These are phyloP conservation scores for Pyricularia sp. DNA, from an alignment of 2,329 filamentous ascomycete species.

Conservation along the genomic window DNA sequence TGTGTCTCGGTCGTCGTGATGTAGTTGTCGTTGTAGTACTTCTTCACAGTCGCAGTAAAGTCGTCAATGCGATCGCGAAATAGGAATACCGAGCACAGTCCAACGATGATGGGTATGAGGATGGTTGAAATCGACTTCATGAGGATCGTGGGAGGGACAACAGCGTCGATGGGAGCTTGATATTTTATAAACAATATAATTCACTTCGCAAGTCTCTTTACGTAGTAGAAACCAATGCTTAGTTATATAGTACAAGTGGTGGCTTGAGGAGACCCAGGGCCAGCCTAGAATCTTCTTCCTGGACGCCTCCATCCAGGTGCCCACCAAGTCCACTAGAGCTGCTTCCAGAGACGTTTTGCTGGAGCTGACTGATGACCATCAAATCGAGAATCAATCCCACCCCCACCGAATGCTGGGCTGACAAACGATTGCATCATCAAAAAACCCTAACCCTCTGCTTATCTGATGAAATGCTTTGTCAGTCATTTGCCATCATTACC, in stretches of 20 bases:
- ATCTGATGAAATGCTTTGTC: not conserved
- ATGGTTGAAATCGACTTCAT: constrained; percentile 28
- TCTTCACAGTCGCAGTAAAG: constrained; percentile 9
- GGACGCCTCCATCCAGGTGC: not conserved
- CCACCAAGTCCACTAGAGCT: not conserved
- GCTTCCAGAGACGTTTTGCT: not conserved
- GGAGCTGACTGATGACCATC: not conserved
- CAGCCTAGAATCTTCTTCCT: not conserved
- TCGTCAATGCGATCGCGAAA: constrained; percentile 21
- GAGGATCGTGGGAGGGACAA: constrained; percentile 5
- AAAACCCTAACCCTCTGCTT: not conserved
- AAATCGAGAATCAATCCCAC: not conserved
- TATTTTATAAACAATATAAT: not conserved
- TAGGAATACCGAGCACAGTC: constrained; percentile 24
- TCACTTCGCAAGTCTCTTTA: not conserved
- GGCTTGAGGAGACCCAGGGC: not conserved
- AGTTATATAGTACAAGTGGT: not conserved
- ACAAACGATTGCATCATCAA: constrained; percentile 11
- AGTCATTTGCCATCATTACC: not conserved
- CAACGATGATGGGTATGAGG: constrained; percentile 27
- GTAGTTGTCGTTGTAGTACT: constrained; percentile 9
- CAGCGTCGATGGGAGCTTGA: not conserved
- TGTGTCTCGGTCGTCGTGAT: not conserved
- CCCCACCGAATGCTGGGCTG: not conserved
- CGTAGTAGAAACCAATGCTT: not conserved